Conservation (phyloP, 2,329 filamentous ascomycete genomes). For the Aspergillus sp. region DNA sequence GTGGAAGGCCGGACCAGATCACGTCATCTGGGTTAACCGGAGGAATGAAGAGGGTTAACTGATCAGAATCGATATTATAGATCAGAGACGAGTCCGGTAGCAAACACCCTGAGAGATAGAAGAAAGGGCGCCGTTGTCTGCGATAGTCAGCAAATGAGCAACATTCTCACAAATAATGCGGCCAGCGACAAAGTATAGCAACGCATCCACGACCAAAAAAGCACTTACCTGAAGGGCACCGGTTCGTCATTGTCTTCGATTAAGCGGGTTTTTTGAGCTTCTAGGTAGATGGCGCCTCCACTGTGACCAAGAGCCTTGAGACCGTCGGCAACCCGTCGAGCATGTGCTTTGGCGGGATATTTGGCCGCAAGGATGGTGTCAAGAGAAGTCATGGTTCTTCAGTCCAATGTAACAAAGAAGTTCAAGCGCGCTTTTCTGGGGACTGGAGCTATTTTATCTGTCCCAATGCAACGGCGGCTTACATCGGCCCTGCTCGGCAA, state of each 20-base stretch:
- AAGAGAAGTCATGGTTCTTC: constrained; percentile 30
- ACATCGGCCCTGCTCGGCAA: neutral
- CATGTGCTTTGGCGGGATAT: constrained; percentile 85
- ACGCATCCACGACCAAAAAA: neutral
- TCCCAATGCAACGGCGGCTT: constrained; percentile 3
- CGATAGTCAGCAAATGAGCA: constrained; percentile 11
- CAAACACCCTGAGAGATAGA: constrained; percentile 85
- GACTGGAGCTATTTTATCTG: neutral
- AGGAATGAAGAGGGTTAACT: constrained; percentile 86
- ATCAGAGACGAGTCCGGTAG: constrained; percentile 77
- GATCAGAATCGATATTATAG: constrained; percentile 73
- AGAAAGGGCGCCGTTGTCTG: constrained; percentile 89
- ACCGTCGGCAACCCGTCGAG: constrained; percentile 75
- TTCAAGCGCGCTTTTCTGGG: neutral
- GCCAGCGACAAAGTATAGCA: neutral
- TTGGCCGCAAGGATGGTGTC: constrained; percentile 54
- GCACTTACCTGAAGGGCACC: constrained; percentile 69
- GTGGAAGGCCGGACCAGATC: constrained; percentile 88
- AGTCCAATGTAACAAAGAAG: neutral
- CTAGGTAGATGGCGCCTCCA: constrained; percentile 80
- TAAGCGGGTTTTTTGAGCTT: constrained; percentile 76
- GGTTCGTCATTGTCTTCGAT: constrained; percentile 87
- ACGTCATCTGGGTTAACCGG: constrained; percentile 82
- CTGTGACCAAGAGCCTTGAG: constrained; percentile 66
- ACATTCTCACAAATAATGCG: neutral